These are phyloP conservation scores for Aspergillus biplanus DNA, from an alignment of 495 filamentous ascomycete genomes.

Conservation along the genomic window DNA sequence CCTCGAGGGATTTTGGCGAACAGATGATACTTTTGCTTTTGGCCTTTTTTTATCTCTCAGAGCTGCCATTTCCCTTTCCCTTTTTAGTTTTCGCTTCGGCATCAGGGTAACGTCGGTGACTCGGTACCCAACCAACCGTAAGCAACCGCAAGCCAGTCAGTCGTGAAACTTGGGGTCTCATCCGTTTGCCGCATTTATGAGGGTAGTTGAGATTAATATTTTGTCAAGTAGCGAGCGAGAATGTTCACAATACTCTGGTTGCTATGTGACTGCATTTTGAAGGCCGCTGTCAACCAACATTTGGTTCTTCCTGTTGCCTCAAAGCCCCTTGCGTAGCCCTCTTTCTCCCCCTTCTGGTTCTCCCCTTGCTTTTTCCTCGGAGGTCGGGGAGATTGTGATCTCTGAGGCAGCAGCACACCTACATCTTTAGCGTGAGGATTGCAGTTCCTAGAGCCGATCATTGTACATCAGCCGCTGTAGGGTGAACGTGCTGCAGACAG, in stretches of 20 bases:
- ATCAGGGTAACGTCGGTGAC: not conserved
- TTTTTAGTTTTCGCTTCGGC: too few species aligned
- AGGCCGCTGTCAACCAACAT: not conserved
- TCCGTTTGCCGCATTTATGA: too few species aligned
- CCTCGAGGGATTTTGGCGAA: not conserved
- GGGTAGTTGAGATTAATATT: too few species aligned
- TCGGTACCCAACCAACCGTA: not conserved
- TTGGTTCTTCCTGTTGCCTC: not conserved
- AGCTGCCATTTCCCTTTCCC: too few species aligned
- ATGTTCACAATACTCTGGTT: not conserved
- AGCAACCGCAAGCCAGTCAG: too few species aligned
- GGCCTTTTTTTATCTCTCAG: not conserved
- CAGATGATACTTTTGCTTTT: not conserved
- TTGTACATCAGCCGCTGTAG: not conserved
- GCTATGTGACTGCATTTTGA: not conserved
- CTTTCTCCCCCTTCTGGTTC: not conserved
- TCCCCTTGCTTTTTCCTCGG: not conserved
- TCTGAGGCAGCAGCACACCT: not conserved
- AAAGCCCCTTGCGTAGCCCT: slow-evolving; percentile 11
- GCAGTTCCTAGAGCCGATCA: not conserved
- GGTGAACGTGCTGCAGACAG: slow-evolving; percentile 1
- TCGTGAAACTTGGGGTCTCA: too few species aligned
- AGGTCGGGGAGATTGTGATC: not conserved
- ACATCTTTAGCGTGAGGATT: not conserved
- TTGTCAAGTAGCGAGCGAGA: not conserved